Conservation (phyloP, 176 grass and related monocot species). For the Aegilops longissima region DNA sequence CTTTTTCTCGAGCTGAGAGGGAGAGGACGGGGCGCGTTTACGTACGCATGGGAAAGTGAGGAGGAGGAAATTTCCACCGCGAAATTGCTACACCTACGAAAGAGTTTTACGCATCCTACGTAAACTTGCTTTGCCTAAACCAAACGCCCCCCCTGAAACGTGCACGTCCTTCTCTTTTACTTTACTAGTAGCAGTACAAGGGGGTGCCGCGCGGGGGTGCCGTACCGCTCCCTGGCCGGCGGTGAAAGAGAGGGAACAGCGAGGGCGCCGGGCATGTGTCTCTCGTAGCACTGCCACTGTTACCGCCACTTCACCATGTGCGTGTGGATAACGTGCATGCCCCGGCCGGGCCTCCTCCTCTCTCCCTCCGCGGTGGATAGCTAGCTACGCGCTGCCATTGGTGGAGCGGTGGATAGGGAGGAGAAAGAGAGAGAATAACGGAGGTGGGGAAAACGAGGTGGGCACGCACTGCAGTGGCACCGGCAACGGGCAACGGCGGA, state of each 20-base stretch:
- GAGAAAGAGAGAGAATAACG: not conserved
- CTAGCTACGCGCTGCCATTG: not conserved
- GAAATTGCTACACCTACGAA: too few relatives aligned
- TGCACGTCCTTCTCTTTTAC: not conserved
- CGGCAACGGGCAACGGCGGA: conserved; percentile 22
- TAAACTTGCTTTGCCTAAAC: too few relatives aligned
- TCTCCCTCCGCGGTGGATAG: not conserved
- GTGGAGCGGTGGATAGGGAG: not conserved
- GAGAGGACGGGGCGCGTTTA: not conserved
- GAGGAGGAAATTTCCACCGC: conserved; percentile 21
- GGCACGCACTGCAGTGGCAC: not conserved
- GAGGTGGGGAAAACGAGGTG: not conserved
- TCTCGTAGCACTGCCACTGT: not conserved
- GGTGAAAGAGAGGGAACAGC: conserved; percentile 25
- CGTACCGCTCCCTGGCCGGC: not conserved
- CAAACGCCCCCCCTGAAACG: too few relatives aligned
- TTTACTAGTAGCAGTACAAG: too few relatives aligned
- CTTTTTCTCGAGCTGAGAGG: conserved; percentile 15
- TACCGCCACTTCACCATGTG: not conserved
- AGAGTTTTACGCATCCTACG: too few relatives aligned
- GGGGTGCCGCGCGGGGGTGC: too few relatives aligned
- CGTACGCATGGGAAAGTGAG: not conserved
- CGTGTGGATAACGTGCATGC: conserved; percentile 32
- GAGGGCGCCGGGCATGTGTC: not conserved
- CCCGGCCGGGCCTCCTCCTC: not conserved